Conservation (phyloP, 345 rosid genomes). For the Brassica nigra region DNA sequence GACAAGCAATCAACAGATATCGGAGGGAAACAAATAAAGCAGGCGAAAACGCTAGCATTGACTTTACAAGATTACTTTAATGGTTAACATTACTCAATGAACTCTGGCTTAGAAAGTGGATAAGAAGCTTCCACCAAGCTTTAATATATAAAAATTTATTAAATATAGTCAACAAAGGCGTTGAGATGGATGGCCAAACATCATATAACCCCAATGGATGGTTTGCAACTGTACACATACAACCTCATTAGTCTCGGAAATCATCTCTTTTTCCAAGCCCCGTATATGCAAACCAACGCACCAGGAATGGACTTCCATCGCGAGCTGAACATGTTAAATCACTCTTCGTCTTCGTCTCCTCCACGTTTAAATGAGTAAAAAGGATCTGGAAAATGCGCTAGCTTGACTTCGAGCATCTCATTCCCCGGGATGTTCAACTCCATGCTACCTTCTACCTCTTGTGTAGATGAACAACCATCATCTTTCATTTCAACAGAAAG, state of each 20-base stretch:
- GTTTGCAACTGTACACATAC: constrained; percentile 19
- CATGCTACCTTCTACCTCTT: constrained; percentile 26
- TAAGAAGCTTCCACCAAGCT: background rate
- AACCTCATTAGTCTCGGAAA: constrained; percentile 3
- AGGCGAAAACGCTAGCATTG: background rate
- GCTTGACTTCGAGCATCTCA: constrained; percentile 40
- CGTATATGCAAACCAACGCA: constrained; percentile 1
- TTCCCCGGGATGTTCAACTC: constrained; percentile 28
- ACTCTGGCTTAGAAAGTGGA: constrained; percentile 16
- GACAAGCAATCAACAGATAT: background rate
- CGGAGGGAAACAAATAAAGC: background rate
- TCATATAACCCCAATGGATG: constrained; percentile 1
- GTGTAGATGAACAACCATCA: constrained; percentile 9
- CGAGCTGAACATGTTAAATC: background rate
- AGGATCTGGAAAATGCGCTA: constrained; percentile 28
- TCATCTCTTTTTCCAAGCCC: constrained; percentile 10
- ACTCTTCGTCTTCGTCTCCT: constrained; percentile 34
- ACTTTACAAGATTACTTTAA: background rate
- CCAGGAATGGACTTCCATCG: too few species aligned
- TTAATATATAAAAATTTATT: background rate
- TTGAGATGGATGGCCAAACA: constrained; percentile 17
- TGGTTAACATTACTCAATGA: background rate
- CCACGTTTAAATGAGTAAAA: constrained; percentile 21
- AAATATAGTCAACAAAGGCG: constrained; percentile 6
- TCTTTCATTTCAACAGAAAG: background rate